phyloP scores from a whole-genome alignment of 768 basidiomycete species.

The Vararia minispora region DNA sequence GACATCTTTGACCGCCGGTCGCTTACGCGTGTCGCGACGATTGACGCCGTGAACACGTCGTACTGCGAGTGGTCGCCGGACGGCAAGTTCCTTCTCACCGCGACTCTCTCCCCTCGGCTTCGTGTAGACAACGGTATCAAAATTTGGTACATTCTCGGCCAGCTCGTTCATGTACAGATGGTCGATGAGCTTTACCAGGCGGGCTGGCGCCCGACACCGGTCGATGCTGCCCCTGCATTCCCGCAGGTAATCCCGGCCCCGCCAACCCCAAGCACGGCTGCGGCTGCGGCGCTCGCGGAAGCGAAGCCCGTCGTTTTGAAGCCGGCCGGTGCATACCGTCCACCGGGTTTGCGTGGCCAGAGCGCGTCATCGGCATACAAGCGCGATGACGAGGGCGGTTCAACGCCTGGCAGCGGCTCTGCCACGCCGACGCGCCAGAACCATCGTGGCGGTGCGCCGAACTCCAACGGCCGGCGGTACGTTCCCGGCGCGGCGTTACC shows the following conservation, averaged over 20 bases:
- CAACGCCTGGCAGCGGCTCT: constrained; percentile 29
- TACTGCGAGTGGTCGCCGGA: constrained; percentile 94
- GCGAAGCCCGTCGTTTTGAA: constrained; percentile 50
- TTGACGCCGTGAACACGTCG: constrained; percentile 89
- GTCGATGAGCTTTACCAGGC: constrained; percentile 88
- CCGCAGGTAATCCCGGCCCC: constrained; percentile 53
- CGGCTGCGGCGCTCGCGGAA: constrained; percentile 33
- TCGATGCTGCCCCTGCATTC: constrained; percentile 60
- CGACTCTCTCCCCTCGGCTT: constrained; percentile 88
- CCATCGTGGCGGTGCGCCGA: constrained; percentile 43
- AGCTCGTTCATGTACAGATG: constrained; percentile 73
- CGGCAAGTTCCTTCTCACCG: constrained; percentile 86
- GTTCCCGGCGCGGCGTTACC: constrained; percentile 62
- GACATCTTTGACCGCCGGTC: constrained; percentile 87
- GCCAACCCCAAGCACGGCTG: constrained; percentile 53
- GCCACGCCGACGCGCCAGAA: constrained; percentile 55
- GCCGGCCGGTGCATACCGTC: constrained; percentile 82
- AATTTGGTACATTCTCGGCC: constrained; percentile 87
- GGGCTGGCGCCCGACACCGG: constrained; percentile 66
- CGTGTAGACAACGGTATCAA: constrained; percentile 97
- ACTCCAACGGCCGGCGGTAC: constrained; percentile 35
- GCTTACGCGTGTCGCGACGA: constrained; percentile 62
- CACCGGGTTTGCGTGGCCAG: constrained; percentile 85
- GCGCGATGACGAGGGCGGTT: constrained; percentile 83
- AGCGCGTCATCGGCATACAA: constrained; percentile 84